A percentile compares a stretch with the other conserved stretches of the same genome.
Evolutionary conservation across 805 yeast genomes (phyloP).

Genomic region (Brettanomyces nanus): DNA sequence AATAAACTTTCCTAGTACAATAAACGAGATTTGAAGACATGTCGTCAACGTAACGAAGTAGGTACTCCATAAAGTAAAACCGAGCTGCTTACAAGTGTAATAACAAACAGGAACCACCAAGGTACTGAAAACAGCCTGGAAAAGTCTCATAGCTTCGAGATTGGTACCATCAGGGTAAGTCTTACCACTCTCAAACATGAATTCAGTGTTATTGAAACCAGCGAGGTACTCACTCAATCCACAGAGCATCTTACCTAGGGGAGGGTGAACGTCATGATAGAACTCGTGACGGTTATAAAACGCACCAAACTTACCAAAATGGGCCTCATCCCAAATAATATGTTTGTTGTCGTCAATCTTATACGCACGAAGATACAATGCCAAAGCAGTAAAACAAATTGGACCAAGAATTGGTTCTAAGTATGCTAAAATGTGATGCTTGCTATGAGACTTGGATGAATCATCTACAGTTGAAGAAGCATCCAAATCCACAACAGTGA

Average conservation of each 20-base stretch:
- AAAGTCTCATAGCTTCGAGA: slow-evolving; percentile 58
- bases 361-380: slow-evolving; percentile 51
- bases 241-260: slow-evolving; percentile 87
- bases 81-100: slow-evolving; percentile 55
- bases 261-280: slow-evolving; percentile 97
- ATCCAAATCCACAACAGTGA: too few relatives aligned
- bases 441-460: background rate
- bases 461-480: too few relatives aligned
- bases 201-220: slow-evolving; percentile 49
- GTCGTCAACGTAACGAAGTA: slow-evolving; percentile 58
- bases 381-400: slow-evolving; percentile 32
- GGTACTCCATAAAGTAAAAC: slow-evolving; percentile 40
- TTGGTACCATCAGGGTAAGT: slow-evolving; percentile 54
- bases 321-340: slow-evolving; percentile 89
- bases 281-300: slow-evolving; percentile 81
- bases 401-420: slow-evolving; percentile 20
- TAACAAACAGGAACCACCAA: slow-evolving; percentile 65
- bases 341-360: slow-evolving; percentile 46
- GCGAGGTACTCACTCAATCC: slow-evolving; percentile 65
- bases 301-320: slow-evolving; percentile 92
- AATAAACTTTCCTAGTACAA: slow-evolving; percentile 67
- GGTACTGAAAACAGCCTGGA: slow-evolving; percentile 63
- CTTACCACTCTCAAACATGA: slow-evolving; percentile 63
- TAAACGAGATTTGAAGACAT: slow-evolving; percentile 57
- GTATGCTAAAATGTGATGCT: background rate